Percentiles rank a stretch among this genome's conserved stretches.
phyloP scores from a whole-genome alignment of 176 grass and related monocot species.

The Canna indica region DNA sequence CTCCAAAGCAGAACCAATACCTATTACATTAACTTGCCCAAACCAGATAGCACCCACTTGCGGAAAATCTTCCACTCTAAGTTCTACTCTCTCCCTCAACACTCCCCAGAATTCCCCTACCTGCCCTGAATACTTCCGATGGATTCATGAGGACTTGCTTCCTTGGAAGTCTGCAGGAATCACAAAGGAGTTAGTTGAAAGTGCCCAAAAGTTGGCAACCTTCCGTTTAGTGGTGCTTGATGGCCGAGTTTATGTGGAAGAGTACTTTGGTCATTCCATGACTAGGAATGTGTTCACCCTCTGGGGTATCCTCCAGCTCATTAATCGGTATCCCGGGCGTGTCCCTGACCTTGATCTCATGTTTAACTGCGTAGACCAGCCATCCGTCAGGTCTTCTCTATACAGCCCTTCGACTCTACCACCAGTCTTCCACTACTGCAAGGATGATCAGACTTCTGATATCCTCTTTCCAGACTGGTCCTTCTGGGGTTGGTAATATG shows the following conservation, averaged over 20 bases:
- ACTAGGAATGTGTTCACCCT: conserved; percentile 61
- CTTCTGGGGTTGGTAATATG: conserved; percentile 80
- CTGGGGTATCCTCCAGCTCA: conserved; percentile 76
- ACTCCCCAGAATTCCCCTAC: background rate
- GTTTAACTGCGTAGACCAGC: conserved; percentile 66
- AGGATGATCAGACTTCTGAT: conserved; percentile 50
- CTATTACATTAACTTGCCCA: conserved; percentile 7
- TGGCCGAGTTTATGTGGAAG: conserved; percentile 51
- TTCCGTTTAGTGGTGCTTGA: conserved; percentile 47
- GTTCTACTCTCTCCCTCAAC: background rate
- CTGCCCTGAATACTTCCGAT: conserved; percentile 58
- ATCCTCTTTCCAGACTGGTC: conserved; percentile 90
- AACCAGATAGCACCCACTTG: background rate
- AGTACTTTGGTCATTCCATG: conserved; percentile 41
- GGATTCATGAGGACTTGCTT: conserved; percentile 52
- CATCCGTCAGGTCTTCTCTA: conserved; percentile 12
- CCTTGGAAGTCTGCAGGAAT: conserved; percentile 42
- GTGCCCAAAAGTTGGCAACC: conserved; percentile 23
- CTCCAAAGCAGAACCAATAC: background rate
- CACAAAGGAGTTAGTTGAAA: conserved; percentile 30
- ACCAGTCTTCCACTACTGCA: conserved; percentile 83
- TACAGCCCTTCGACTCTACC: conserved; percentile 18
- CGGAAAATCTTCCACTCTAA: background rate
- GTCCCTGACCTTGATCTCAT: conserved; percentile 76
- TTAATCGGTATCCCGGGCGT: conserved; percentile 53